Conservation (phyloP, 192 early-diverging fungal species). For the Mortierella claussenii region DNA sequence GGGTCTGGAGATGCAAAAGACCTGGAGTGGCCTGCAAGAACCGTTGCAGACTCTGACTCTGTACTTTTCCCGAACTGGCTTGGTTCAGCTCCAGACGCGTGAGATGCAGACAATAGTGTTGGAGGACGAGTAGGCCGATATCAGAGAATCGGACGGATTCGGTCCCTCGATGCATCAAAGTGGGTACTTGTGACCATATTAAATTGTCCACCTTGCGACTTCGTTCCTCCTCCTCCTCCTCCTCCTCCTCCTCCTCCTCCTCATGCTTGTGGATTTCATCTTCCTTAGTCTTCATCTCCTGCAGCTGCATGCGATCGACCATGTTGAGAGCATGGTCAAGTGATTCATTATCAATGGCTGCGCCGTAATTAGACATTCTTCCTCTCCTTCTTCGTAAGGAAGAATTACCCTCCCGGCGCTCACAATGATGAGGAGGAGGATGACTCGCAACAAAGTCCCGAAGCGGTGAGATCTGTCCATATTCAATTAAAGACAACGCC, state of each 20-base stretch:
- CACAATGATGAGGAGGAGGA: not conserved
- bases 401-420: not conserved
- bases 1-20: constrained; percentile 2
- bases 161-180: not conserved
- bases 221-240: too few species aligned
- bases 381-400: not conserved
- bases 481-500: constrained; percentile 11
- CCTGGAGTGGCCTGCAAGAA: not conserved
- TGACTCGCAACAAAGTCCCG: not conserved
- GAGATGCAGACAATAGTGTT: constrained; percentile 1
- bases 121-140: not conserved
- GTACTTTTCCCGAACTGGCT: constrained; percentile 5
- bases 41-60: not conserved
- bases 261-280: too few species aligned
- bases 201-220: too few species aligned
- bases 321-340: too few species aligned
- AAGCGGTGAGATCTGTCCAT: constrained; percentile 10
- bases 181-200: not conserved
- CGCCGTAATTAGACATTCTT: too few species aligned
- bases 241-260: too few species aligned
- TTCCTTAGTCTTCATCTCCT: too few species aligned
- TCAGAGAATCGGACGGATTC: constrained; percentile 9
- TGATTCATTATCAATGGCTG: too few species aligned
- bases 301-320: too few species aligned
- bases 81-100: constrained; percentile 6